These are phyloP conservation scores for Colletotrichum theobromicola DNA, from an alignment of 2,329 filamentous ascomycete genomes.

Conservation along the genomic window DNA sequence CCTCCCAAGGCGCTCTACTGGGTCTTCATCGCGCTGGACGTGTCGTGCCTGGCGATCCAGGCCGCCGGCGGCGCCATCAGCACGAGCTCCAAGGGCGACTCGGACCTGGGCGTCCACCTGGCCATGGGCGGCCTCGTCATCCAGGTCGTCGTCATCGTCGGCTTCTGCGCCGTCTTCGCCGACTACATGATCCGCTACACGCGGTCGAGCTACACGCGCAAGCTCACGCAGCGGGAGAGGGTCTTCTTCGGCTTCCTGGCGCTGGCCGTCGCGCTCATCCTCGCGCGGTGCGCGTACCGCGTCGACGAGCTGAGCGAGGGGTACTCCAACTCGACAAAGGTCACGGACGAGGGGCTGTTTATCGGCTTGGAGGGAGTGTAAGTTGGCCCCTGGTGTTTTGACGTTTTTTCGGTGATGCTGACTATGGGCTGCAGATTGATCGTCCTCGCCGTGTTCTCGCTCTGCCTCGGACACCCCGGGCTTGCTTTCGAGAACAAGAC, in stretches of 20 bases:
- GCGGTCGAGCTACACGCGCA: neutral
- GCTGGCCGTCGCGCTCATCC: slow-evolving; percentile 62
- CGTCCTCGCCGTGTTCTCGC: slow-evolving; percentile 37
- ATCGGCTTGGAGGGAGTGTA: slow-evolving; percentile 59
- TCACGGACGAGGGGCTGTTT: slow-evolving; percentile 55
- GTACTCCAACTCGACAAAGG: slow-evolving; percentile 57
- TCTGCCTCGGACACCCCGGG: slow-evolving; percentile 48
- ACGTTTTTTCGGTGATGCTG: neutral
- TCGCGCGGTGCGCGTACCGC: slow-evolving; percentile 66
- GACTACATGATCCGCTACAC: slow-evolving; percentile 52
- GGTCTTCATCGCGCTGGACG: slow-evolving; percentile 57
- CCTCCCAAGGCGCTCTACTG: slow-evolving; percentile 45
- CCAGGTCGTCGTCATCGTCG: slow-evolving; percentile 59
- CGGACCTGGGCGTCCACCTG: slow-evolving; percentile 43
- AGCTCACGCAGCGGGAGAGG: slow-evolving; percentile 31
- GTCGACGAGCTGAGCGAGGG: slow-evolving; percentile 70
- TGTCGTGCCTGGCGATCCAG: slow-evolving; percentile 60
- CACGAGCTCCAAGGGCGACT: slow-evolving; percentile 47
- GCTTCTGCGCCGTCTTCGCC: slow-evolving; percentile 53
- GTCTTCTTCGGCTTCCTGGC: slow-evolving; percentile 58
- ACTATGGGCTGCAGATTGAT: slow-evolving; percentile 34
- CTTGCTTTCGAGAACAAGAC: slow-evolving; percentile 34
- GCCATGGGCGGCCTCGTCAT: slow-evolving; percentile 59
- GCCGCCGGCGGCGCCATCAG: slow-evolving; percentile 60
- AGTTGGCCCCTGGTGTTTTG: neutral